Evolutionary conservation across 805 yeast genomes (phyloP), one percentile per base, ranked within the genome.

Genomic region (Cyberlindnera xishuangbannaensis): DNA sequence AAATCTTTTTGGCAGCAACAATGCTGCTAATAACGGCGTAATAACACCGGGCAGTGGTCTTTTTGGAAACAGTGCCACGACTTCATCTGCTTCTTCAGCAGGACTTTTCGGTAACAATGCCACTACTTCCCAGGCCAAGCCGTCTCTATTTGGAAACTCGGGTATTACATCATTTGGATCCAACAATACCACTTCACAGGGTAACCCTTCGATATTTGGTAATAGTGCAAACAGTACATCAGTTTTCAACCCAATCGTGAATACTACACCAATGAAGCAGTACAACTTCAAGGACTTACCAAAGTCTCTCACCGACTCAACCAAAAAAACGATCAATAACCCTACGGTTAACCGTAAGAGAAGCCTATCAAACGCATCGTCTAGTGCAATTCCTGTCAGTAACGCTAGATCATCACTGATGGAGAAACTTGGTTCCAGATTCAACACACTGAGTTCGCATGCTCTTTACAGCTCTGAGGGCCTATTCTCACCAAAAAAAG

Each of bases 341-440:
- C 27, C 35, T 3, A 20, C 35, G 7, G 17, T 28, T 5, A 27
- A 41, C 13, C 47, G 58, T 22, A 51, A 49, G 31, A 46, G 56
- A 39, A 45, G 52, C 29, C 28, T 48, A 3, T 48, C 54, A n/a
- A 40, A 34, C 15, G 27, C 48, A 6, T 33, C 51, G 11, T 21
- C 48, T 4, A 39, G 57, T 4, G 24, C 47, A 1, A 25, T 43
- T 4, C 44, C 59, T 4, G 29, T 23, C 15, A 21, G 37, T 3
- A 23, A 38, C 15, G 31, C 20, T 20, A 50, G 49, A 32, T 35
- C 52, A 2, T 49, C 59, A 17, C 39, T 64, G 11, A 48, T 64
- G 27, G 55, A 58, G 28, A 61, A 58, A 35, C 41, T 64, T n/a
- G 59, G 59, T 9, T 53, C 63, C 3, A 54, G 63, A 41, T 44